These are phyloP conservation scores for Colletotrichum ledebouriae DNA, from an alignment of 2,329 filamentous ascomycete genomes.

Conservation along the genomic window DNA sequence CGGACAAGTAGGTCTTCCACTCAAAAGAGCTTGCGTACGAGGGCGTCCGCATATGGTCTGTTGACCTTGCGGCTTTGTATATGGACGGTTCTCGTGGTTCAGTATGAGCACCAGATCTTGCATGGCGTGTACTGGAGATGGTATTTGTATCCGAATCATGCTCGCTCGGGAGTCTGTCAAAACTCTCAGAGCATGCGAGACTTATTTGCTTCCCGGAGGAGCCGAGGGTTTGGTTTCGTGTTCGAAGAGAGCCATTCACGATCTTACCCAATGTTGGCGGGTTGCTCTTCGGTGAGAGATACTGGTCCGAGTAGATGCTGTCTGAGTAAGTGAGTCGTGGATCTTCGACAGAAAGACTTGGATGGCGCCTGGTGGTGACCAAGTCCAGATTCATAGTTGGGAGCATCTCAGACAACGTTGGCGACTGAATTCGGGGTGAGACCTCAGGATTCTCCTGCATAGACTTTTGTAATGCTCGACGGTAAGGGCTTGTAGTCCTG, in stretches of 20 bases:
- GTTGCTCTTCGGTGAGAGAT: not conserved
- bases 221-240: not conserved
- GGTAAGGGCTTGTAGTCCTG: conserved; percentile 68
- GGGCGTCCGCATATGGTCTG: conserved; percentile 49
- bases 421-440: conserved; percentile 44
- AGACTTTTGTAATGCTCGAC: conserved; percentile 62
- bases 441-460: conserved; percentile 55
- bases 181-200: not conserved
- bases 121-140: not conserved
- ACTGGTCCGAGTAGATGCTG: conserved; percentile 62
- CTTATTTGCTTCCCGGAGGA: too few species aligned
- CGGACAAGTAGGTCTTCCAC: conserved; percentile 69
- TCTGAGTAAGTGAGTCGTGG: conserved; percentile 57
- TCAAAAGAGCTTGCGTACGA: conserved; percentile 64
- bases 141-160: not conserved
- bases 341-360: conserved; percentile 58
- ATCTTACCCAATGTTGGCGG: not conserved
- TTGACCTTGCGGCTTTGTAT: conserved; percentile 47
- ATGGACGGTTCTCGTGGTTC: not conserved
- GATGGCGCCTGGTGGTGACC: conserved; percentile 51
- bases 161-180: not conserved
- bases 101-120: not conserved
- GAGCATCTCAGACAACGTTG: conserved; percentile 10
- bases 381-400: conserved; percentile 54
- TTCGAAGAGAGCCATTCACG: not conserved